Conservation (phyloP, 768 basidiomycete species). For the Mrakia frigida region DNA sequence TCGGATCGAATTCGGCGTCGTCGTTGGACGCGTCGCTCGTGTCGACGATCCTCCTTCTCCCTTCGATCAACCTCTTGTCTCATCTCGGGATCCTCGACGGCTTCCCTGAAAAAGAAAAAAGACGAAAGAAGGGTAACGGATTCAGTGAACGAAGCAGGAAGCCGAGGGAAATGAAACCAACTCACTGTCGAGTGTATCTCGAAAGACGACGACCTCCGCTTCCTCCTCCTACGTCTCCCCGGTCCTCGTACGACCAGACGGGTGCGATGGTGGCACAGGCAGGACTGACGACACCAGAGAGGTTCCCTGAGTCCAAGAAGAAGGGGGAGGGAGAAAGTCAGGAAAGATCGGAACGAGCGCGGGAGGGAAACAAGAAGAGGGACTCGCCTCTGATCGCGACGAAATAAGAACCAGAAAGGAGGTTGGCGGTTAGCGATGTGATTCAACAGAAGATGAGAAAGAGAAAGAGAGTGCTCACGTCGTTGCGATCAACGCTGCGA, state of each 20-base stretch:
- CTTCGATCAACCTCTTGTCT: not conserved
- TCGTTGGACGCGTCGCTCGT: not conserved
- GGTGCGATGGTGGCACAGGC: conserved; percentile 10
- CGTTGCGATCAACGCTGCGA: conserved; percentile 19
- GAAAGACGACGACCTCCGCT: conserved; percentile 11
- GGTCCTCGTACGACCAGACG: conserved; percentile 22
- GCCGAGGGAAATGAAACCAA: not conserved
- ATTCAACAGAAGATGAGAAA: no score
- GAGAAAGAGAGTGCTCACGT: not conserved
- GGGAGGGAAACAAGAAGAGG: not conserved
- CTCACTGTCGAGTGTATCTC: not conserved
- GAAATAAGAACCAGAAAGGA: not conserved
- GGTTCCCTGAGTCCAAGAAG: not conserved
- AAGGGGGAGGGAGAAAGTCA: not conserved
- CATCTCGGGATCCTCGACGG: not conserved
- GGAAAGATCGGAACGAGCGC: not conserved
- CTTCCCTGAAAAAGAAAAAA: not conserved
- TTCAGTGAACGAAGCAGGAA: not conserved
- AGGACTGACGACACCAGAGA: conserved; percentile 7
- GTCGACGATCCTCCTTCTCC: not conserved
- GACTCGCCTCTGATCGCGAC: not conserved
- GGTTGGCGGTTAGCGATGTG: no score
- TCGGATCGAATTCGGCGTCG: not conserved
- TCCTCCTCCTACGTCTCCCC: conserved; percentile 4
- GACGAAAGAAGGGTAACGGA: not conserved